Conservation (phyloP, 257 asterid genomes). For the Thymus mandschuricus region DNA sequence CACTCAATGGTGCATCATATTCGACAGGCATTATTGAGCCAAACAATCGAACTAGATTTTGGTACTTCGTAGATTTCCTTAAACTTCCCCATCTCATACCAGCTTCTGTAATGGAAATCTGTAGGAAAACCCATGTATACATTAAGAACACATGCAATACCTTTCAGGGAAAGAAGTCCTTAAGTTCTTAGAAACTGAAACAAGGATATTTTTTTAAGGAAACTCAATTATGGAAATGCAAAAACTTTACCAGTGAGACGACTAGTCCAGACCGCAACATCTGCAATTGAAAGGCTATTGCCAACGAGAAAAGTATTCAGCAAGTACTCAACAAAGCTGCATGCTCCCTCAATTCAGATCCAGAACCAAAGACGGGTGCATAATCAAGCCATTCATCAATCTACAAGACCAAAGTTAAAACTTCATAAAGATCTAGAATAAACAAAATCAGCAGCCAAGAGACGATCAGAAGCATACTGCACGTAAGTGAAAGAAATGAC, state of each 20-base stretch:
- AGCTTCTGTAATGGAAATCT: slow-evolving; percentile 53
- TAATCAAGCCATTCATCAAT: slow-evolving; percentile 88
- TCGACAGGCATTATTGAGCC: slow-evolving; percentile 63
- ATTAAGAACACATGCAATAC: not conserved
- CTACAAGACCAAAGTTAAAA: slow-evolving; percentile 41
- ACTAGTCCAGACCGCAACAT: slow-evolving; percentile 82
- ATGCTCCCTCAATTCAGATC: slow-evolving; percentile 93
- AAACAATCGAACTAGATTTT: slow-evolving; percentile 87
- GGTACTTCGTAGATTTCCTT: slow-evolving; percentile 82
- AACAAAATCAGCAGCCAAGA: not conserved
- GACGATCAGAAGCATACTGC: not conserved
- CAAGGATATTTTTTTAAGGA: not conserved
- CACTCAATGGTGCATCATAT: slow-evolving; percentile 58
- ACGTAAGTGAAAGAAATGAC: not conserved
- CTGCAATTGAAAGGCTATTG: slow-evolving; percentile 72
- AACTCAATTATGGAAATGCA: not conserved
- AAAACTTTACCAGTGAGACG: slow-evolving; percentile 76
- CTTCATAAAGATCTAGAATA: not conserved
- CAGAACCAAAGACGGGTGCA: slow-evolving; percentile 67
- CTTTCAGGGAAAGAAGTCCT: not conserved
- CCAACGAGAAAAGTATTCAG: slow-evolving; percentile 74
- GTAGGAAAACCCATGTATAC: not conserved
- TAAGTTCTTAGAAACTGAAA: not conserved
- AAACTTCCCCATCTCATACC: slow-evolving; percentile 95
- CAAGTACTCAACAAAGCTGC: slow-evolving; percentile 62